Evolutionary conservation across 768 basidiomycete genomes (phyloP), one percentile per base, ranked within the genome.

Genomic region (Boletales sp.): DNA sequence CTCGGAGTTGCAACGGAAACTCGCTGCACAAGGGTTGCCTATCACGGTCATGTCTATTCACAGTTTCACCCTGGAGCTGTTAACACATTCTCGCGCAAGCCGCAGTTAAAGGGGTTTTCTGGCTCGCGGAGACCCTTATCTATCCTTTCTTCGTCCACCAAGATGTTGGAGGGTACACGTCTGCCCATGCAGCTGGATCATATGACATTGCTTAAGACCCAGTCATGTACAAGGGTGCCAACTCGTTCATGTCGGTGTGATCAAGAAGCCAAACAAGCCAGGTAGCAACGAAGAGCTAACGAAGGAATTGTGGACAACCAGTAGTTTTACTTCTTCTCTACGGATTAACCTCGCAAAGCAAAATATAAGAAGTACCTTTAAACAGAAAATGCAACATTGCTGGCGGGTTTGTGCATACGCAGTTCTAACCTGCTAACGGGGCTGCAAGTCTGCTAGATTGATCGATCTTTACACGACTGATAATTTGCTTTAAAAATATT

Each of bases 1-100:
- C 2, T 74, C 70, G 28, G 71, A 77, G 54, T 64, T 85, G 15
- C 81, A 84, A 49, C 68, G 67, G 32, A 74, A 61, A 18, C 63
- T 84, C 25, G 18, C 11, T 1, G 59, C 57, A 0, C 59, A 64
- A 34, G 64, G 60, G 14, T 57, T 68, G 0, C 42, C 52, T 1
- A 66, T 72, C 31, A 68, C 59, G 0, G 66, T 61, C 44, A 41
- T 70, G 8, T 44, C 68, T 6, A 0, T 60, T 18, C 48, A n/a
- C n/a, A n/a, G n/a, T n/a, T n/a, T n/a, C n/a, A 72, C 48, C 71
- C 70, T 2, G 71, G 70, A 5, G n/a, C 41, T 2, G 60, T 72
- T 38, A 56, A 61, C 39, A 72, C 71, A 1, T 67, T 68, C 51
- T 60, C 61, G 13, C 40, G 48, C 37, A 62, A 52, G 38, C 60